Conservation (phyloP, 371 early-diverging fungal species). For the Apophysomyces sp. region DNA sequence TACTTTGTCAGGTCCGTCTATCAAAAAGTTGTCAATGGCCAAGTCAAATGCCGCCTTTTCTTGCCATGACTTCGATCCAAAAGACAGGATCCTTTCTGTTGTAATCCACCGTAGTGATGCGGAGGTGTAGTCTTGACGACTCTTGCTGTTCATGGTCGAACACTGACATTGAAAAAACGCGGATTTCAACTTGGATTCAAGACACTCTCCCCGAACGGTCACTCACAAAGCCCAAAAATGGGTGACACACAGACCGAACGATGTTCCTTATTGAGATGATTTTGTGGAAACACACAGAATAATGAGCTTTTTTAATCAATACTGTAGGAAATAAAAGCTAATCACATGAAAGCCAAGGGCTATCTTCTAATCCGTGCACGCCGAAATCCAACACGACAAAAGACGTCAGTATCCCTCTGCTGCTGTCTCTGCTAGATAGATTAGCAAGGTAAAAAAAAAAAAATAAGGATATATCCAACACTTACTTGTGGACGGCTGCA, state of each 20-base stretch:
- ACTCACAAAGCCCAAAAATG: background rate
- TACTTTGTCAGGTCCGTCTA: slow-evolving; percentile 42
- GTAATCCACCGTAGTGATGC: slow-evolving; percentile 43
- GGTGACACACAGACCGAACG: background rate
- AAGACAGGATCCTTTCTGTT: slow-evolving; percentile 51
- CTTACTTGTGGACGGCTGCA: slow-evolving; percentile 77
- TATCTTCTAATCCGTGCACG: slow-evolving; percentile 5
- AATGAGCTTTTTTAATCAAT: background rate
- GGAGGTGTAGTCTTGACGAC: slow-evolving; percentile 3
- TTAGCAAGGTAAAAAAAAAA: background rate
- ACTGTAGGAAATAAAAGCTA: background rate
- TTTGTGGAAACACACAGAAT: background rate
- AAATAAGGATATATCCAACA: background rate
- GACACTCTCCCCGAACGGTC: background rate
- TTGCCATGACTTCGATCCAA: slow-evolving; percentile 44
- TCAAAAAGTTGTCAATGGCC: background rate
- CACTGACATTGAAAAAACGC: background rate
- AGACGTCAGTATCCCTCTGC: background rate
- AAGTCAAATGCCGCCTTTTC: background rate
- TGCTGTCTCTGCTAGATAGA: background rate
- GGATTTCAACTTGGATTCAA: background rate
- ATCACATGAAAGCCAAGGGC: background rate
- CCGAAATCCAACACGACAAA: slow-evolving; percentile 1
- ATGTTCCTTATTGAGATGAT: background rate
- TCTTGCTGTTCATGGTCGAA: background rate